Evolutionary conservation across 306 rosid species (phyloP), one percentile per base, ranked within the genome.

Genomic region (Heteromeles arbutifolia): DNA sequence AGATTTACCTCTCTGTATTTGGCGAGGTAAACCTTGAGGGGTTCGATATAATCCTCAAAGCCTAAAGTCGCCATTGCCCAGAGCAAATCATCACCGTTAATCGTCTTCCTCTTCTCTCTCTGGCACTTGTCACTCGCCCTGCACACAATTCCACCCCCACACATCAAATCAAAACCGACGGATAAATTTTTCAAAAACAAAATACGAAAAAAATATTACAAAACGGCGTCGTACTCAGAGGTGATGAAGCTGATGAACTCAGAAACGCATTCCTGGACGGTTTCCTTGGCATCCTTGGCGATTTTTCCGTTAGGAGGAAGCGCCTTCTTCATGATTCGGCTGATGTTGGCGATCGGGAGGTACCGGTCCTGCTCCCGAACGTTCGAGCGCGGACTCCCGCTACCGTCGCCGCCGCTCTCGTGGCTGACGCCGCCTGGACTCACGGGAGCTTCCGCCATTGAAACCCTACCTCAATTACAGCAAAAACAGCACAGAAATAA

Each of bases 121-220:
- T 88, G 99, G 78, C 99, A 96, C 86, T 92, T 96, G 64, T 96
- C 99, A 73, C 97, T 92, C n/a, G 97, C 99, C 91, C 99, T 96
- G 70, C 82, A 65, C 61, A 78, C 9, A 5, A 78, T 68, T 71
- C 68, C 70, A 52, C 52, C 18, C 21, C 65, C 66, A 50, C 56
- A 69, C 39, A 26, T 67, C 57, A 82, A 71, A 67, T 24, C 41
- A 56, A 4, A 77, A 14, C 24, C 28, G n/a, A 71, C 10, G 77
- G 11, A 32, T 57, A 6, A 4, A 44, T 15, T 26, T 37, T 24
- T 1, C 41, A 52, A 24, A 13, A 25, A n/a, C 4, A 53, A 52
- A 8, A 3, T 8, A 32, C 41, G n/a, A 61, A 11, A 0, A 31
- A 18, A 50, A 56, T 2, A 39, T 2, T 8, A 53, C 2, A 56